A percentile compares a stretch with the other conserved stretches of the same genome.
These are phyloP conservation scores for Tubosaeta brunneosetosa DNA, from an alignment of 768 basidiomycete species.

Conservation along the genomic window DNA sequence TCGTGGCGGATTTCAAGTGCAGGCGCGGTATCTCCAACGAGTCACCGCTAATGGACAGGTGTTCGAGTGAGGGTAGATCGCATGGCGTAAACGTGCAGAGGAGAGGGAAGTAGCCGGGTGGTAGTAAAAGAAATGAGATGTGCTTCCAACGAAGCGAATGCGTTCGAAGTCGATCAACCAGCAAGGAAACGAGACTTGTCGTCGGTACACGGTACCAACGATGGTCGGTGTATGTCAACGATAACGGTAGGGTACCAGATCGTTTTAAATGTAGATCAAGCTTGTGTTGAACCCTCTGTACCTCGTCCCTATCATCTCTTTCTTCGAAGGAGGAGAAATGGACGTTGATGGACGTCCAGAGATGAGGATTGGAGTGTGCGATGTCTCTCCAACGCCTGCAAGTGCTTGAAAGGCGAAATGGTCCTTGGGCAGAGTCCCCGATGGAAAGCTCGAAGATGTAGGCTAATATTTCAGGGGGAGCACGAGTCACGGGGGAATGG, in stretches of 20 bases:
- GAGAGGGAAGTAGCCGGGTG: conserved; percentile 9
- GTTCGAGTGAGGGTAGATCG: conserved; percentile 14
- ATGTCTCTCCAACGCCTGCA: conserved; percentile 20
- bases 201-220: conserved; percentile 9
- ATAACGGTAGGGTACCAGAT: conserved; percentile 14
- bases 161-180: conserved; percentile 9
- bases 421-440: neutral
- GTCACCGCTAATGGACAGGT: conserved; percentile 7
- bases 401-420: conserved; percentile 13
- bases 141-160: conserved; percentile 17
- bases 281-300: neutral
- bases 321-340: conserved; percentile 1
- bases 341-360: conserved; percentile 23
- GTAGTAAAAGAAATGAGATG: conserved; percentile 11
- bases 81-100: conserved; percentile 16
- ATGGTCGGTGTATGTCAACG: conserved; percentile 17
- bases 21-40: neutral
- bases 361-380: conserved; percentile 7
- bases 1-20: conserved; percentile 8
- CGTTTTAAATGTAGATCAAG: conserved; percentile 11
- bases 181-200: conserved; percentile 4
- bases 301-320: conserved; percentile 1
- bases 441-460: conserved; percentile 9
- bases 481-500: conserved; percentile 2
- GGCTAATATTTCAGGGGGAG: conserved; percentile 34